A percentile compares a stretch with the other conserved stretches of the same genome.
These are phyloP conservation scores for Collybia sp. DNA, from an alignment of 768 basidiomycete genomes.

Conservation along the genomic window DNA sequence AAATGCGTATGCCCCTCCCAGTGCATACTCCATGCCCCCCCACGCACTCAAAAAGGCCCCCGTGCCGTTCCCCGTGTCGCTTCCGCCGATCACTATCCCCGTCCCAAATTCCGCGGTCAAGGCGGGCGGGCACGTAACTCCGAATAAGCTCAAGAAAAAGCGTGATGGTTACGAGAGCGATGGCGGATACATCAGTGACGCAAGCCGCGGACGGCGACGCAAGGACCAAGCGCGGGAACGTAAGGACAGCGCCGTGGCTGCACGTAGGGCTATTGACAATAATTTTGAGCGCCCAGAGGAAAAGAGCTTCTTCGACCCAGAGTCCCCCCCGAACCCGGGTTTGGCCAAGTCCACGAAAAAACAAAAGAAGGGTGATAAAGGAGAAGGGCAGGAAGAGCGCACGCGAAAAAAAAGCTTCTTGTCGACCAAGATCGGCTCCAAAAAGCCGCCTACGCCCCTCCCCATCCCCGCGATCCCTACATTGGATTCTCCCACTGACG, in stretches of 20 bases:
- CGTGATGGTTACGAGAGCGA: conserved; percentile 51
- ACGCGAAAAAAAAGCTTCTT: conserved; percentile 29
- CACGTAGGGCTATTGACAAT: neutral
- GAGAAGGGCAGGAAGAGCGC: conserved; percentile 23
- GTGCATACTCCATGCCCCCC: conserved; percentile 6
- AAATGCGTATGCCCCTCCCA: conserved; percentile 3
- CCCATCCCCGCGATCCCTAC: conserved; percentile 20
- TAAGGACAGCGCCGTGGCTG: neutral
- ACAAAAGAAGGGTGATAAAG: conserved; percentile 20
- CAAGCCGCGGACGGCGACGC: conserved; percentile 9
- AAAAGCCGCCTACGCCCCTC: conserved; percentile 5
- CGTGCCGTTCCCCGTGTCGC: too few species aligned
- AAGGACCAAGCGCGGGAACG: conserved; percentile 24
- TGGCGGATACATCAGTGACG: conserved; percentile 45
- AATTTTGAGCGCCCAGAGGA: neutral
- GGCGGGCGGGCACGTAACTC: conserved; percentile 9
- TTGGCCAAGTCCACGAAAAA: conserved; percentile 18
- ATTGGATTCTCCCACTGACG: conserved; percentile 8
- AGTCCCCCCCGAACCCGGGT: conserved; percentile 7
- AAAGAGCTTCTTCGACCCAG: conserved; percentile 1
- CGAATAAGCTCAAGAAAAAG: conserved; percentile 38
- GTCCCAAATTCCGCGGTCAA: conserved; percentile 15
- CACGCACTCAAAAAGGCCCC: conserved; percentile 2
- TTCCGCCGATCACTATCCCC: conserved; percentile 13
- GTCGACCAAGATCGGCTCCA: conserved; percentile 12